Evolutionary conservation across 2,329 filamentous ascomycete genomes (phyloP), one percentile per base, ranked within the genome.

Genomic region (Verticillium tricorpus): DNA sequence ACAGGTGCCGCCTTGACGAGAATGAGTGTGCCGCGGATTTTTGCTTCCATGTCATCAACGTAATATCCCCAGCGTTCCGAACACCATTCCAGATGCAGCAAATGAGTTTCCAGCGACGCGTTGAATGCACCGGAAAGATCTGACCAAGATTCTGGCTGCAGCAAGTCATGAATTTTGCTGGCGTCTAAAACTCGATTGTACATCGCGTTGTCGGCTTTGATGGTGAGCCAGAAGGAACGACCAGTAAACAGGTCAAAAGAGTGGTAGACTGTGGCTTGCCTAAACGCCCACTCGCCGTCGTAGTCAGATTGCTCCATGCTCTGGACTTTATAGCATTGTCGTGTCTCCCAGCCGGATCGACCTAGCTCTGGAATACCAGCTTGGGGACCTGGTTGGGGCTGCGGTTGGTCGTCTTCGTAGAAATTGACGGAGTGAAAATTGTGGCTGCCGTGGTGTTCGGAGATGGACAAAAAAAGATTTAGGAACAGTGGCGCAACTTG

Each of bases 51-150:
- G 1, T 62, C 61, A 15, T 62, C 60, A 11, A 62, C 60, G 1
- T 57, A 62, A 5, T 60, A 32, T 3, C 58, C 37, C 55, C 58
- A 62, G 32, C 55, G 37, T 2, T 62, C 61, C 19, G 60, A 55
- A 22, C 61, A 60, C 61, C 61, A 62, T 6, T 19, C 57, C 8
- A 60, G 1, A 15, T 35, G 54, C 0, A 62, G 15, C 6, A 62
- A 14, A 14, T 62, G 61, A 0, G 58, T 62, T 1, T 28, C 32
- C 3, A 62, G 15, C 3, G 61, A 60, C 5, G 52, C 58, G 31
- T 57, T 56, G 3, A 60, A 45, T 59, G 34, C 4, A 12, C 1
- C 9, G 14, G n/a, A 8, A 22, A 22, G 40, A 50, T 50, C n/a
- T 22, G 40, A 50, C 34, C 34, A 50, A 22, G 40, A 50, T 7